phyloP scores from a whole-genome alignment of 2,329 filamentous ascomycete genomes.

The Tetracladium maxilliforme region DNA sequence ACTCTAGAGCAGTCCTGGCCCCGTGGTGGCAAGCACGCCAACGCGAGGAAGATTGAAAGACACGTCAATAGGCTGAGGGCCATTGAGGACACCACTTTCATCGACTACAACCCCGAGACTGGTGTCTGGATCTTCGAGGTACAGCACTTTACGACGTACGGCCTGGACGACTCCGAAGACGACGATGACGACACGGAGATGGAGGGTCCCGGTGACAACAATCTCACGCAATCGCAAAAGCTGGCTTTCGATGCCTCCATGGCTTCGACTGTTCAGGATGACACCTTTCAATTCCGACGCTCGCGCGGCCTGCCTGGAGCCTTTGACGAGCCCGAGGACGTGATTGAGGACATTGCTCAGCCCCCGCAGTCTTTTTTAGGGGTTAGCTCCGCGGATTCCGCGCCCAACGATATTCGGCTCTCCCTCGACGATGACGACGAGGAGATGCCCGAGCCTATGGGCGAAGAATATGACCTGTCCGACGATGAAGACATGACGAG shows the following conservation, averaged over 20 bases:
- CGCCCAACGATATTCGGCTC: slow-evolving; percentile 44
- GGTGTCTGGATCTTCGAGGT: slow-evolving; percentile 87
- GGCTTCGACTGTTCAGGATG: too few relatives aligned
- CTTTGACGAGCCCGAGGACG: slow-evolving; percentile 50
- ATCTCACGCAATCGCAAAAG: slow-evolving; percentile 12
- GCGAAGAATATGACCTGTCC: slow-evolving; percentile 63
- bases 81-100: slow-evolving; percentile 68
- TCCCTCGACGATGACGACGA: slow-evolving; percentile 35
- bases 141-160: slow-evolving; percentile 95
- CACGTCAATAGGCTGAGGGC: slow-evolving; percentile 71
- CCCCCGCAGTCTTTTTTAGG: slow-evolving; percentile 75
- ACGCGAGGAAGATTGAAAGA: slow-evolving; percentile 42
- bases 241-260: too few relatives aligned
- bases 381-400: slow-evolving; percentile 75
- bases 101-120: slow-evolving; percentile 63
- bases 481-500: slow-evolving; percentile 63
- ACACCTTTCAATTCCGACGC: slow-evolving; percentile 40
- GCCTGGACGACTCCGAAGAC: slow-evolving; percentile 54
- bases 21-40: too few relatives aligned
- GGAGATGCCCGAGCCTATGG: slow-evolving; percentile 39
- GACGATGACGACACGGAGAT: slow-evolving; percentile 60
- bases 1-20: slow-evolving; percentile 91
- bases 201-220: slow-evolving; percentile 28
- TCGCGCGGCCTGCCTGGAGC: slow-evolving; percentile 56
- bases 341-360: slow-evolving; percentile 38